Percentiles rank a stretch among this genome's conserved stretches.
Conservation (phyloP, 805 yeast species). For the Yamadazyma scolyti region DNA sequence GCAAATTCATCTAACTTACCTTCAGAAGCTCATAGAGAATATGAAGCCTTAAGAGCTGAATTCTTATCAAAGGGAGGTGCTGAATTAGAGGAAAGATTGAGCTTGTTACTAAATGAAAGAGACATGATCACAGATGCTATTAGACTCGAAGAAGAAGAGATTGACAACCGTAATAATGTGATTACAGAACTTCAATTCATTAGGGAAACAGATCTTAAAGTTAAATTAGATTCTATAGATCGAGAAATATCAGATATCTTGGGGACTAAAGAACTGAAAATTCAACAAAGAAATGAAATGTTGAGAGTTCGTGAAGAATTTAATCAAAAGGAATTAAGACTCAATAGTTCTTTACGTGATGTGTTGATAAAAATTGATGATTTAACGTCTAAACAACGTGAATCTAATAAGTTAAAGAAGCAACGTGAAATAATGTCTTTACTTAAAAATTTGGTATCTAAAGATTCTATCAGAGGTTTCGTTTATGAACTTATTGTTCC, state of each 20-base stretch:
- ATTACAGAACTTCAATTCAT: slow-evolving; percentile 34
- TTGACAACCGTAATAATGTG: slow-evolving; percentile 34
- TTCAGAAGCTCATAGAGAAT: slow-evolving; percentile 49
- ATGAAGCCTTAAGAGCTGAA: slow-evolving; percentile 52
- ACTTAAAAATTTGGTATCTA: slow-evolving; percentile 68
- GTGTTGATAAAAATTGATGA: slow-evolving; percentile 63
- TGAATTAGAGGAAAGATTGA: slow-evolving; percentile 48
- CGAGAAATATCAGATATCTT: slow-evolving; percentile 30
- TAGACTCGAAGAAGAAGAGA: slow-evolving; percentile 23
- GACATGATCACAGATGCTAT: slow-evolving; percentile 35
- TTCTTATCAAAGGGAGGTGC: slow-evolving; percentile 59
- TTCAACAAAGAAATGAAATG: slow-evolving; percentile 22
- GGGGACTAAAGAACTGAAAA: slow-evolving; percentile 21
- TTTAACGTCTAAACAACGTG: slow-evolving; percentile 71
- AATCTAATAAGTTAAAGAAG: slow-evolving; percentile 63
- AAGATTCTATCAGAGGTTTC: slow-evolving; percentile 74
- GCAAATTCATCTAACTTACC: slow-evolving; percentile 12
- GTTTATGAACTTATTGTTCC: slow-evolving; percentile 80
- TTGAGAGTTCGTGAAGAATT: slow-evolving; percentile 33
- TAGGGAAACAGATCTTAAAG: slow-evolving; percentile 31
- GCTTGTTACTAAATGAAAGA: slow-evolving; percentile 38
- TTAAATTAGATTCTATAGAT: slow-evolving; percentile 25
- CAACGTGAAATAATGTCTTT: slow-evolving; percentile 70
- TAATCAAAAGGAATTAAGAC: slow-evolving; percentile 48
- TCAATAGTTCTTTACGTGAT: slow-evolving; percentile 63